Conservation (phyloP, 1,284 basidiomycete species). For the Pulveroboletus ridleyi region DNA sequence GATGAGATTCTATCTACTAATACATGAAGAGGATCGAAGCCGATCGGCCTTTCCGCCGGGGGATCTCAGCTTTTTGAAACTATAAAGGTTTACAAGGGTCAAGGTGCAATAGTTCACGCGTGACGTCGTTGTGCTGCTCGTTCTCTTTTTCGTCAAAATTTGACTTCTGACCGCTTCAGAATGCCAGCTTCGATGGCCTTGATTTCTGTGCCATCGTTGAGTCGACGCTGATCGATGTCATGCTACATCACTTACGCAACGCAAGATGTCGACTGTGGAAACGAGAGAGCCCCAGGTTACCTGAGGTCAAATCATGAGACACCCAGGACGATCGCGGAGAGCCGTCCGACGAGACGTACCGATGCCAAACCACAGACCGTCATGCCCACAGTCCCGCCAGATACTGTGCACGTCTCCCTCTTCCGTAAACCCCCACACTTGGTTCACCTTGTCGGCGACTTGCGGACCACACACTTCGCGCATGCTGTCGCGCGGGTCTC, state of each 20-base stretch:
- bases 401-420: constrained; percentile 52
- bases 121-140: background rate
- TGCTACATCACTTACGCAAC: constrained; percentile 36
- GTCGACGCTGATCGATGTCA: background rate
- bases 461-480: constrained; percentile 44
- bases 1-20: background rate
- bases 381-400: constrained; percentile 41
- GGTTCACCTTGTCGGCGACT: constrained; percentile 44
- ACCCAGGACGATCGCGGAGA: background rate
- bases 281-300: constrained; percentile 41
- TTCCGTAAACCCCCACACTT: constrained; percentile 50
- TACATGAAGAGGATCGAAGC: no score
- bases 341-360: constrained; percentile 26
- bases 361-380: constrained; percentile 43
- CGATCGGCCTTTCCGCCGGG: no score
- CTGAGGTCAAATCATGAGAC: constrained; percentile 21
- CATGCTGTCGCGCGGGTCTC: constrained; percentile 40
- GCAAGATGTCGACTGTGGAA: constrained; percentile 46
- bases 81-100: no score
- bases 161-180: constrained; percentile 30
- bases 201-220: constrained; percentile 32
- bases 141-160: constrained; percentile 24
- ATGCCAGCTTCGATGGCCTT: constrained; percentile 41
- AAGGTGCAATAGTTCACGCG: background rate
- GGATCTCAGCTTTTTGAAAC: no score